A percentile compares a stretch with the other conserved stretches of the same genome.
Conservation (phyloP, 306 rosid genomes). For the Ceratonia siliqua region DNA sequence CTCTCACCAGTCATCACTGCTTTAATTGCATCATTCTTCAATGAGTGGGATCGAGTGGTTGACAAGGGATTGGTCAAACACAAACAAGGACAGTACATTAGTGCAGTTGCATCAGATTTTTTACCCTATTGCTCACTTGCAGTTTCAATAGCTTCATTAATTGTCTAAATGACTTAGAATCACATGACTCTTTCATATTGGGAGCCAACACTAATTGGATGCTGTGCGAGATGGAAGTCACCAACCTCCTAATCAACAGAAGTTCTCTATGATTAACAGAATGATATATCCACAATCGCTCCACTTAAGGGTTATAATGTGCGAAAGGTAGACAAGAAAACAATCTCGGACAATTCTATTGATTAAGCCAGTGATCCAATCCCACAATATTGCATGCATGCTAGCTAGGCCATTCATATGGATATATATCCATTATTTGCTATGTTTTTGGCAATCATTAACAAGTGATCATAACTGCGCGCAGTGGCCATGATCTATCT, state of each 20-base stretch:
- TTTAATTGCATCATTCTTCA: slow-evolving; percentile 24
- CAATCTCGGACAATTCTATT: slow-evolving; percentile 27
- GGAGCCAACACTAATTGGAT: slow-evolving; percentile 30
- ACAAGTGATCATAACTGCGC: not conserved
- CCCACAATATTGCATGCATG: slow-evolving; percentile 29
- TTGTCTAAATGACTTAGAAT: slow-evolving; percentile 14
- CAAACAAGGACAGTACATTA: too few species aligned
- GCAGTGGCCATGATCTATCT: not conserved
- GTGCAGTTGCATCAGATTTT: not conserved
- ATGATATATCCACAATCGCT: slow-evolving; percentile 28
- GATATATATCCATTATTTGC: slow-evolving; percentile 41
- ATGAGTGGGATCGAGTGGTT: slow-evolving; percentile 37
- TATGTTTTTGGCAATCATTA: slow-evolving; percentile 26
- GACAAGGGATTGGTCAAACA: slow-evolving; percentile 43
- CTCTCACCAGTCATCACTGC: not conserved
- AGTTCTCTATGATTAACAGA: slow-evolving; percentile 30
- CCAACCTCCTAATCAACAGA: slow-evolving; percentile 16
- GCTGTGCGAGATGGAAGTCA: slow-evolving; percentile 39
- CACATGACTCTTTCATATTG: not conserved
- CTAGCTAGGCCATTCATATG: slow-evolving; percentile 14
- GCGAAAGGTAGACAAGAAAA: slow-evolving; percentile 28
- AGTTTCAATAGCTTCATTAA: not conserved
- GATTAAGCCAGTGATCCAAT: slow-evolving; percentile 18
- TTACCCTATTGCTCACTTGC: slow-evolving; percentile 5
- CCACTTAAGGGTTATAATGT: slow-evolving; percentile 23